Conservation (phyloP, 768 basidiomycete species). For the Rhodotorula paludigena region DNA sequence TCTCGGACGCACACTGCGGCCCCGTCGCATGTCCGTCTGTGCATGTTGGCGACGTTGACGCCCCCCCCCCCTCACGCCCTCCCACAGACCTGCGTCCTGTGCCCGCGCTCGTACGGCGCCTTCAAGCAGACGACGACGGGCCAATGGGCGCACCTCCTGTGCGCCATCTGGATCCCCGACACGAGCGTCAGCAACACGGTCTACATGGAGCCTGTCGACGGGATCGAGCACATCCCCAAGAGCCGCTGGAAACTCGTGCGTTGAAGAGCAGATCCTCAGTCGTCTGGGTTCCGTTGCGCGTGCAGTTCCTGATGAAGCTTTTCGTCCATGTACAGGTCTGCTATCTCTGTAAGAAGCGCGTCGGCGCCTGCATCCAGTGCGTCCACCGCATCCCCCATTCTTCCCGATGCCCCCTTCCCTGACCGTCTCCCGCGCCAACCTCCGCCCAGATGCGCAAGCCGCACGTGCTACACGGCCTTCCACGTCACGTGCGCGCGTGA, state of each 20-base stretch:
- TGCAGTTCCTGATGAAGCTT: not conserved
- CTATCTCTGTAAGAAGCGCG: slow-evolving; percentile 57
- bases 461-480: slow-evolving; percentile 84
- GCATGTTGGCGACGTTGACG: too few species aligned
- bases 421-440: not conserved
- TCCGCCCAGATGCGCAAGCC: slow-evolving; percentile 62
- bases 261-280: slow-evolving; percentile 23
- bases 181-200: slow-evolving; percentile 86
- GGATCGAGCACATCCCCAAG: slow-evolving; percentile 78
- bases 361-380: slow-evolving; percentile 84
- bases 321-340: slow-evolving; percentile 52
- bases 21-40: too few species aligned
- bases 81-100: slow-evolving; percentile 78
- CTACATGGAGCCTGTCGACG: slow-evolving; percentile 97
- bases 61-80: not conserved
- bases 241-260: slow-evolving; percentile 89
- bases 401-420: not conserved
- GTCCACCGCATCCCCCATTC: not conserved
- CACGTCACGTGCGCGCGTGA: slow-evolving; percentile 90
- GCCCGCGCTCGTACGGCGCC: slow-evolving; percentile 93
- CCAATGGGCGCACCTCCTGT: slow-evolving; percentile 92
- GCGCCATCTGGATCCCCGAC: slow-evolving; percentile 96
- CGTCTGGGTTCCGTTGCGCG: not conserved
- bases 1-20: too few species aligned
- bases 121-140: slow-evolving; percentile 93